Evolutionary conservation across 2,329 filamentous ascomycete species (phyloP), one percentile per base, ranked within the genome.

Genomic region (Monosporascus sp.): DNA sequence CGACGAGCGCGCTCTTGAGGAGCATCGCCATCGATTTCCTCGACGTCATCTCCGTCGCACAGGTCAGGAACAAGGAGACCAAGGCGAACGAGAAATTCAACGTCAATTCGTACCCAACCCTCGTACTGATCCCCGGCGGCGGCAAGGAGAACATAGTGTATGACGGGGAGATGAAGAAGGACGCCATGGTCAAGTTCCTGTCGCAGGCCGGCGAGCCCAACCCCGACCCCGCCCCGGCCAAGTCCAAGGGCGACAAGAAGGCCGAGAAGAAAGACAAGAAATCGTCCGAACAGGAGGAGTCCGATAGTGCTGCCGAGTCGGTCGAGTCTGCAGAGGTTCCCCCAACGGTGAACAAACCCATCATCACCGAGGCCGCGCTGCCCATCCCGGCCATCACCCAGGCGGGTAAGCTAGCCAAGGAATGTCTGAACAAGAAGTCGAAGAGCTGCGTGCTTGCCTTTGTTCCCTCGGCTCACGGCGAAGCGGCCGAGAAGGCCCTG

Each of bases 21-120:
- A 86, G 90, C 56, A 71, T 97, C 51, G 92, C 94, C 7, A 90
- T 97, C 63, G 94, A 97, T 67, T 99, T 93, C 71, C 78, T 94
- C 25, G 91, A 86, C 37, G 82, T 83, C 52, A 83, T 97, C 57
- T 79, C 81, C 3, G 78, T 99, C 37, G 93, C 85, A 8, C 93
- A 97, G 71, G 81, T 96, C 52, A 84, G 91, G 53, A 79, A 87
- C 74, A 96, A 92, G 71, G 90, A 97, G 70, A 79, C 79, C 50
- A 80, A 78, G 41, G 80, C 86, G 0, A 83, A 90, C 4, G 80
- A 88, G 54, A 81, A 82, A 53, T 97, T 93, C 66, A 87, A 84
- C 41, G 78, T 99, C 55, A 77, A 80, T 17, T 84, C 86, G 49
- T 96, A 90, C 67, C 95, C 94, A 0, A 85, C 87, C 0, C 75